Evolutionary conservation across 1,139 yeast species (phyloP).

Genomic region (Kurtzmaniella natalensis): DNA sequence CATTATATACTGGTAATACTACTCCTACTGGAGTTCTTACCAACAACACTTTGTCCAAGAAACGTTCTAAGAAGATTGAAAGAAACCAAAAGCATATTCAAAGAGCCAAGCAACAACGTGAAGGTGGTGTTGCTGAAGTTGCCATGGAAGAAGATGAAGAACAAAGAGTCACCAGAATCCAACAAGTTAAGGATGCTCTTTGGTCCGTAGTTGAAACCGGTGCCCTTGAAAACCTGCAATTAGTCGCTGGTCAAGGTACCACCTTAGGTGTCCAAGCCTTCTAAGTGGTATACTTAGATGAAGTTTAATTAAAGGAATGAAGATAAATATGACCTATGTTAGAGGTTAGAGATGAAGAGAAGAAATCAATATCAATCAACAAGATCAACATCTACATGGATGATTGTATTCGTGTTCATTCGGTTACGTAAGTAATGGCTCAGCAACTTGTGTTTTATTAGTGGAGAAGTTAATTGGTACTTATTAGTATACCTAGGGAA

Average conservation of each 20-base stretch:
- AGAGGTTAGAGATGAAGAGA: too few species aligned
- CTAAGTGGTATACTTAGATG: too few species aligned
- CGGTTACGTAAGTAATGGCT: too few species aligned
- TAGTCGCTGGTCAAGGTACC: conserved; percentile 62
- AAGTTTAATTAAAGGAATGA: too few species aligned
- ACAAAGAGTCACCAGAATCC: conserved; percentile 29
- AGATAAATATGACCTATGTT: too few species aligned
- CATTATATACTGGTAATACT: conserved; percentile 49
- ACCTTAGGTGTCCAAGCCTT: conserved; percentile 72
- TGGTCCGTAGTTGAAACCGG: conserved; percentile 55
- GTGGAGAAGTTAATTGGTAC: too few species aligned
- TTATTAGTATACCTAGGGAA: too few species aligned
- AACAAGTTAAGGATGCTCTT: conserved; percentile 58
- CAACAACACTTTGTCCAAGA: conserved; percentile 65
- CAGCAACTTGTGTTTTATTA: too few species aligned
- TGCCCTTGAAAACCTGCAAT: conserved; percentile 35
- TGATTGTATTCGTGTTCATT: too few species aligned
- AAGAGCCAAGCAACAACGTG: conserved; percentile 46
- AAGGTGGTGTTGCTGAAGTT: conserved; percentile 37
- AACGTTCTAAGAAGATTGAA: conserved; percentile 76
- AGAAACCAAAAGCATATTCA: conserved; percentile 71
- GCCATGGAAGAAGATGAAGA: conserved; percentile 18
- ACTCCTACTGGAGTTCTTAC: conserved; percentile 43
- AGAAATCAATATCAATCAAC: too few species aligned
- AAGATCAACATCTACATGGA: too few species aligned